These are phyloP conservation scores for Cyclanthera cordifolia DNA, from an alignment of 306 rosid species.

Conservation along the genomic window DNA sequence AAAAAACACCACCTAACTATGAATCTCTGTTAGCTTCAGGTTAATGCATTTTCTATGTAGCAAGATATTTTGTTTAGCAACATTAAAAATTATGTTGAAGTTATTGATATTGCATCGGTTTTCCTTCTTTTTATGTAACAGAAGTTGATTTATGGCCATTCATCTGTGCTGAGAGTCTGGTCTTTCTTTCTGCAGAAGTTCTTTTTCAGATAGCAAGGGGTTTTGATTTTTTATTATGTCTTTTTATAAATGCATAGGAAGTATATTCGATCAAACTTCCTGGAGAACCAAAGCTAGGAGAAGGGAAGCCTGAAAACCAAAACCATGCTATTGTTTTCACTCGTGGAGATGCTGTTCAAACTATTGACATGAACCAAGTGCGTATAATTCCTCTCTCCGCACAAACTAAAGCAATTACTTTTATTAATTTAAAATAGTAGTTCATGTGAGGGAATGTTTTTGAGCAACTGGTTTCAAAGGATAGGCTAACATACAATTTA, in stretches of 20 bases:
- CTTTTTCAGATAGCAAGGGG: not conserved
- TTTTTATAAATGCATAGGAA: conserved; percentile 38
- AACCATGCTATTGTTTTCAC: conserved; percentile 93
- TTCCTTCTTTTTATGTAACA: not conserved
- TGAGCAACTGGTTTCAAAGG: not conserved
- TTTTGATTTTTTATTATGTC: conserved; percentile 8
- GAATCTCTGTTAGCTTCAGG: not conserved
- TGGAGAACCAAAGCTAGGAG: conserved; percentile 97
- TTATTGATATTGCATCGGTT: not conserved
- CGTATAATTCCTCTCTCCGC: not conserved
- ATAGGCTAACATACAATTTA: not conserved
- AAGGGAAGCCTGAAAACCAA: conserved; percentile 99
- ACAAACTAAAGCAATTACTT: not conserved
- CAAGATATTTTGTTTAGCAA: not conserved
- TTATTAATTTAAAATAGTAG: not conserved
- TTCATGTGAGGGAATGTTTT: not conserved
- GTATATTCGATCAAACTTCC: conserved; percentile 88
- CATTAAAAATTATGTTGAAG: not conserved
- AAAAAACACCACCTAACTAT: not conserved
- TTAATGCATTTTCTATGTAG: not conserved
- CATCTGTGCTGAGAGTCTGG: too few species aligned
- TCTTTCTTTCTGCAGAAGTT: not conserved
- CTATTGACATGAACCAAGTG: conserved; percentile 99
- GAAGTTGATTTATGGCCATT: too few species aligned
- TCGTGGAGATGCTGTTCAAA: conserved; percentile 95